phyloP scores from a whole-genome alignment of 2,329 filamentous ascomycete genomes.

The Ophiocordyceps camponoti-saundersi region DNA sequence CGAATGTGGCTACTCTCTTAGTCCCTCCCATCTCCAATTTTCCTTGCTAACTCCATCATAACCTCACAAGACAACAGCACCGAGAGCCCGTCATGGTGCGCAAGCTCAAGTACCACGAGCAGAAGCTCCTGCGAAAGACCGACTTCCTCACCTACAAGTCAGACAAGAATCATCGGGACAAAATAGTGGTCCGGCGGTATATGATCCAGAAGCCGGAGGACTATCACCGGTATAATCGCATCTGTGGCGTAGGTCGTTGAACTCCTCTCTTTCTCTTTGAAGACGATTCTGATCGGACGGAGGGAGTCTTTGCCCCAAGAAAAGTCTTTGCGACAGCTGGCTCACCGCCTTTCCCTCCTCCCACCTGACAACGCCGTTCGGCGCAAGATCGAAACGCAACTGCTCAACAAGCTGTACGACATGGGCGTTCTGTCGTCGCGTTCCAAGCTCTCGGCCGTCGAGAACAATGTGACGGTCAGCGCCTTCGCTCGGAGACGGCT shows the following conservation, averaged over 20 bases:
- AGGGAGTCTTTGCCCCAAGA: slow-evolving; percentile 8
- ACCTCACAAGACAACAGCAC: background rate
- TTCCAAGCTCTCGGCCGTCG: slow-evolving; percentile 68
- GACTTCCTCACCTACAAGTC: slow-evolving; percentile 91
- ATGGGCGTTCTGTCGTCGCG: slow-evolving; percentile 71
- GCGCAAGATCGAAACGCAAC: slow-evolving; percentile 66
- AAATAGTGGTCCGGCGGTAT: slow-evolving; percentile 66
- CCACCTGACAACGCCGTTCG: slow-evolving; percentile 64
- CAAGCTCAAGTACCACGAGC: slow-evolving; percentile 92
- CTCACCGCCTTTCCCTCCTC: slow-evolving; percentile 71
- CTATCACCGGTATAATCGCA: slow-evolving; percentile 50
- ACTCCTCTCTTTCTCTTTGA: slow-evolving; percentile 1
- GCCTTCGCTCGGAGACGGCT: slow-evolving; percentile 73
- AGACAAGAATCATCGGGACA: slow-evolving; percentile 74
- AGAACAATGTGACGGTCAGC: slow-evolving; percentile 75
- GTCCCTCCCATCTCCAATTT: background rate
- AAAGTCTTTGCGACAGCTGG: slow-evolving; percentile 72
- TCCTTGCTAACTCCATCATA: background rate
- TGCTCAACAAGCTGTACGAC: slow-evolving; percentile 83
- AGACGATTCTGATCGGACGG: background rate
- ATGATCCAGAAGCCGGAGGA: slow-evolving; percentile 81
- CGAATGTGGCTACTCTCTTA: background rate
- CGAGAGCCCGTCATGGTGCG: slow-evolving; percentile 56
- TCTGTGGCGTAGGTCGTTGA: slow-evolving; percentile 49
- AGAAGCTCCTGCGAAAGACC: slow-evolving; percentile 82